Evolutionary conservation across 225 moss, liverwort and hornwort species (phyloP), one percentile per base, ranked within the genome.

Genomic region (Polytrichum commune): DNA sequence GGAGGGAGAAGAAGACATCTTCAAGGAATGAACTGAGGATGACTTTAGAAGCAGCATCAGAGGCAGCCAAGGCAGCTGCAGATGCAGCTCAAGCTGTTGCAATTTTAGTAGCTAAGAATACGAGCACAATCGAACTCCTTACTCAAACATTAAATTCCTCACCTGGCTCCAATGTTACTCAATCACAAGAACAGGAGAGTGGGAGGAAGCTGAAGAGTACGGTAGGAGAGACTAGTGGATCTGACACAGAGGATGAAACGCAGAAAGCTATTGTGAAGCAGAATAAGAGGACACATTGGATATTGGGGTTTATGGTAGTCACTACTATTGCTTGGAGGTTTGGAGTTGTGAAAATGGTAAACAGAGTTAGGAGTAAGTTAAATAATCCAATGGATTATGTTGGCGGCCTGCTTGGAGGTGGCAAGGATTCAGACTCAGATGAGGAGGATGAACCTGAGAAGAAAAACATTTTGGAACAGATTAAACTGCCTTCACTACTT

Each of bases 31-130:
- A 70, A 20, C 18, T 60, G 58, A 77, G 65, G 69, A 56, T 74
- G 73, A 72, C 74, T 8, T 27, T 89, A 5, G 77, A 83, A 68
- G 81, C 81, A 22, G 83, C 83, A 62, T 65, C 79, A n/a, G 25
- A 62, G 65, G 77, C 81, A 54, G 89, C 89, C 30, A 77, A 80
- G 69, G 83, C 83, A 29, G 83, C 89, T 57, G 83, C 89, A 5
- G 86, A 70, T 18, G 86, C 89, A 35, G 83, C 86, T 7, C 76
- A 80, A 70, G 83, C 86, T 18, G 81, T 79, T 38, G 83, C 83
- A 58, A 3, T 22, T 5, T 77, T 83, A 27, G 89, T 86, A 28
- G 63, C 73, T 0, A 74, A 57, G 28, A 89, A 83, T 75, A 78
- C 86, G 8, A 72, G 77, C 30, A 81, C 86, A 18, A 79, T 89